These are phyloP conservation scores for Macrophomina pseudophaseolina DNA, from an alignment of 2,329 filamentous ascomycete genomes.

Conservation along the genomic window DNA sequence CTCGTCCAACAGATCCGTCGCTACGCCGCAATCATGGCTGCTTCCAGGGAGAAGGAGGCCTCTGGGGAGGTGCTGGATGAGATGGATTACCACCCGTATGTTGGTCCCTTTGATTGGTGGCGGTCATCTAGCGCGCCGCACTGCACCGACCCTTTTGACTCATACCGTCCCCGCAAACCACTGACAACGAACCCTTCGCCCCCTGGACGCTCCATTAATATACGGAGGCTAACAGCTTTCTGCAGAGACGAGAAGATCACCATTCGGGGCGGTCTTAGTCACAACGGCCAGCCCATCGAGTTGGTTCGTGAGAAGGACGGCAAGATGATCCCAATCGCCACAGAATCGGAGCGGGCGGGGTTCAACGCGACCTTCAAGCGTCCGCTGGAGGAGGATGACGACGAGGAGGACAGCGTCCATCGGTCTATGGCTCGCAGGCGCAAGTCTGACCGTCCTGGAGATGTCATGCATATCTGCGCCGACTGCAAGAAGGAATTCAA, in stretches of 20 bases:
- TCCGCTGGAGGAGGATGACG: slow-evolving; percentile 62
- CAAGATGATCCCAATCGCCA: slow-evolving; percentile 75
- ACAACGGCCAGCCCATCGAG: slow-evolving; percentile 82
- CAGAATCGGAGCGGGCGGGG: slow-evolving; percentile 42
- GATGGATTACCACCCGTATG: slow-evolving; percentile 58
- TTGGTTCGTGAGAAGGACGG: slow-evolving; percentile 82
- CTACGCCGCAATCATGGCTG: slow-evolving; percentile 84
- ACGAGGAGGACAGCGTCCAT: slow-evolving; percentile 81
- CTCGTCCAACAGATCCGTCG: slow-evolving; percentile 90
- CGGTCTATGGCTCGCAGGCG: slow-evolving; percentile 95
- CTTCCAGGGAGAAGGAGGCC: slow-evolving; percentile 70
- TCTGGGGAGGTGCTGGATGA: slow-evolving; percentile 59
- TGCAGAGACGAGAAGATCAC: slow-evolving; percentile 72
- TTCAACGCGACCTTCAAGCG: slow-evolving; percentile 59
- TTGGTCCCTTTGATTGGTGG: slow-evolving; percentile 28
- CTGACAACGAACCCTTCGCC: not conserved
- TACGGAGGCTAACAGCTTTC: slow-evolving; percentile 1
- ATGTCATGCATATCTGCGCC: slow-evolving; percentile 79
- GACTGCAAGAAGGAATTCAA: slow-evolving; percentile 86
- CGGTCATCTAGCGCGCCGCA: not conserved
- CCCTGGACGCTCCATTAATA: slow-evolving; percentile 32
- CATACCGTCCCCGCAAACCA: not conserved
- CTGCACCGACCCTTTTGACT: slow-evolving; percentile 13
- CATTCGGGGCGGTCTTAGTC: slow-evolving; percentile 78
- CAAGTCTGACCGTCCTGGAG: slow-evolving; percentile 87